Conservation (phyloP, 2,329 filamentous ascomycete species). For the Aspergillus brasiliensis region DNA sequence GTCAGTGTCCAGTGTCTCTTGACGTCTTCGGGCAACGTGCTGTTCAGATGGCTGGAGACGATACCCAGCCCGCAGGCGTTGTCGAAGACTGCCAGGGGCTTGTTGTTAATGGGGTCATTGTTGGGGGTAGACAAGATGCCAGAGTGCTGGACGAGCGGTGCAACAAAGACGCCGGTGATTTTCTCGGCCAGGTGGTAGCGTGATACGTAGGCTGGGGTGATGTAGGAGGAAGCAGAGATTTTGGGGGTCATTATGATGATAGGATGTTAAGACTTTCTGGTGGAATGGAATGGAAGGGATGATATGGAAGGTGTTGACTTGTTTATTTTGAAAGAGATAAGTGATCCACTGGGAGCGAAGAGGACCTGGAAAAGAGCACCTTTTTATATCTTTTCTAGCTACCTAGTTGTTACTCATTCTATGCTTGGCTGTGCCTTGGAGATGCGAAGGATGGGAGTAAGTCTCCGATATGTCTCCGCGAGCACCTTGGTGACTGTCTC, state of each 20-base stretch:
- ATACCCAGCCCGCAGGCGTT: constrained; percentile 58
- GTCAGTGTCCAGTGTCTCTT: constrained; percentile 50
- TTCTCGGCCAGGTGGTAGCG: constrained; percentile 34
- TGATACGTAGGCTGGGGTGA: constrained; percentile 20
- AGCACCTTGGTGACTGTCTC: not conserved
- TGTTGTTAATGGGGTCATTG: not conserved
- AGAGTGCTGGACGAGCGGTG: constrained; percentile 32
- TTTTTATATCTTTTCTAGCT: not conserved
- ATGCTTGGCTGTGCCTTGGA: not conserved
- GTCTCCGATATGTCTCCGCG: constrained; percentile 20
- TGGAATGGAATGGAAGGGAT: not conserved
- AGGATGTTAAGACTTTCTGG: not conserved
- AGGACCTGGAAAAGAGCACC: not conserved
- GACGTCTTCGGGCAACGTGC: constrained; percentile 40
- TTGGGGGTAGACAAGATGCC: constrained; percentile 25
- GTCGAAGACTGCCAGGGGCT: constrained; percentile 49
- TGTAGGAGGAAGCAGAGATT: not conserved
- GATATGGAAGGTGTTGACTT: too few relatives aligned
- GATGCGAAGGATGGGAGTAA: not conserved
- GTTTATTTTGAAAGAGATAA: not conserved
- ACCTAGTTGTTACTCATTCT: not conserved
- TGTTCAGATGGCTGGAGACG: constrained; percentile 50
- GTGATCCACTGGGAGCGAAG: too few relatives aligned
- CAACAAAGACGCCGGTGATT: constrained; percentile 34
- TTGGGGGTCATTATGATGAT: not conserved